phyloP scores from a whole-genome alignment of 2,329 filamentous ascomycete genomes.

The Fusarium decemcellulare region DNA sequence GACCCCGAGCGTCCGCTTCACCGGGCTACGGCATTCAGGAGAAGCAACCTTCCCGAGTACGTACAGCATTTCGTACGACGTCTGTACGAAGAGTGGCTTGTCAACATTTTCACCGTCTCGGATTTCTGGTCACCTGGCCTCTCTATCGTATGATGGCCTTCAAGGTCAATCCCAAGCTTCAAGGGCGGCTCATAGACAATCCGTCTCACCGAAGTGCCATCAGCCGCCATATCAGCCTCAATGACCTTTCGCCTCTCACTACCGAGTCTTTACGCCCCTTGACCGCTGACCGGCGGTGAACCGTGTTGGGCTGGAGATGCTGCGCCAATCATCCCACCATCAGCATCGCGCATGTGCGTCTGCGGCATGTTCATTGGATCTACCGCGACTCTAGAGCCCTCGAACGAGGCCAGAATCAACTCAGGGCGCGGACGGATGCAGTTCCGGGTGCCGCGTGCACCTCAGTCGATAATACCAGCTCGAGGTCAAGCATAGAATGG shows the following conservation, averaged over 20 bases:
- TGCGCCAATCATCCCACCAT: conserved; percentile 42
- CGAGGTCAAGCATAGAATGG: conserved; percentile 13
- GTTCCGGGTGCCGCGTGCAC: conserved; percentile 33
- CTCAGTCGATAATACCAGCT: conserved; percentile 18
- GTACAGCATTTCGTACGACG: conserved; percentile 42
- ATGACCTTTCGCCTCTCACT: conserved; percentile 1
- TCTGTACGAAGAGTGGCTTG: conserved; percentile 38
- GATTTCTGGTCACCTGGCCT: conserved; percentile 40
- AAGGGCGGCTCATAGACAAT: conserved; percentile 10
- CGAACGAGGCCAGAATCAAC: conserved; percentile 24
- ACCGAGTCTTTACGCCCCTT: conserved; percentile 22
- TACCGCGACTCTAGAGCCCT: conserved; percentile 17
- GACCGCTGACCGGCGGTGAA: conserved; percentile 43
- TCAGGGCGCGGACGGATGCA: conserved; percentile 15
- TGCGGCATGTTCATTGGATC: conserved; percentile 33
- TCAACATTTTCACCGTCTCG: conserved; percentile 42
- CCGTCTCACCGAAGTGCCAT: conserved; percentile 19
- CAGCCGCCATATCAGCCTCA: conserved; percentile 21
- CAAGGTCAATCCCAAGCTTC: conserved; percentile 22
- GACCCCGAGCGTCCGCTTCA: conserved; percentile 11
- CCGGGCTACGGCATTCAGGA: conserved; percentile 15
- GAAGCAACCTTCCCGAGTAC: conserved; percentile 23
- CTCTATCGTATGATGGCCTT: conserved; percentile 42
- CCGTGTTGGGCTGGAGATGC: conserved; percentile 20
- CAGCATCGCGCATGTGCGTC: conserved; percentile 32